phyloP scores from a whole-genome alignment of 2,329 filamentous ascomycete species.

The Teratosphaeria nubilosa region DNA sequence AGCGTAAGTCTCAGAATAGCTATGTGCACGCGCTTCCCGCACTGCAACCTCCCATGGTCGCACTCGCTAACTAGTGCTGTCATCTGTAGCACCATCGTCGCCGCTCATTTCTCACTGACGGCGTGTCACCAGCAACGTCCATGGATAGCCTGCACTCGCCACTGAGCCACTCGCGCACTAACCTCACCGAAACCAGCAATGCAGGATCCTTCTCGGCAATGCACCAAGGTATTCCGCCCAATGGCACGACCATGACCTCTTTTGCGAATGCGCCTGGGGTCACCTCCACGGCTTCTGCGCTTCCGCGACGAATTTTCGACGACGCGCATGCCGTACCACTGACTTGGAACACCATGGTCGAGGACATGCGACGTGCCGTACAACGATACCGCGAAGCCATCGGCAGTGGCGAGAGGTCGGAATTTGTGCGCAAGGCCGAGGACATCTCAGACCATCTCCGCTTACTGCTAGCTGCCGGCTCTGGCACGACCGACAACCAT shows the following conservation, averaged over 20 bases:
- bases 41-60: neutral
- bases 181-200: constrained; percentile 38
- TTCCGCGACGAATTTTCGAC: constrained; percentile 81
- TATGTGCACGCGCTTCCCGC: constrained; percentile 11
- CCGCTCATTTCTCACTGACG: constrained; percentile 56
- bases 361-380: constrained; percentile 86
- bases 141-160: constrained; percentile 81
- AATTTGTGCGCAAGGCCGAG: constrained; percentile 90
- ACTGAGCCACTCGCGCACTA: constrained; percentile 46
- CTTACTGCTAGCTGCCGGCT: constrained; percentile 85
- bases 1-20: constrained; percentile 43
- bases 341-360: constrained; percentile 81
- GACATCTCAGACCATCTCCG: constrained; percentile 96
- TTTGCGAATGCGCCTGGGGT: constrained; percentile 40
- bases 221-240: constrained; percentile 35
- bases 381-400: constrained; percentile 88
- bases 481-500: constrained; percentile 95
- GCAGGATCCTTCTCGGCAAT: constrained; percentile 37
- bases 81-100: constrained; percentile 48
- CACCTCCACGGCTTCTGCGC: constrained; percentile 30
- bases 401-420: constrained; percentile 67
- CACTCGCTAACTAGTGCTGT: constrained; percentile 1
- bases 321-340: constrained; percentile 70
- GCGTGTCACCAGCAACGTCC: constrained; percentile 75
- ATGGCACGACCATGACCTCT: constrained; percentile 44